Percentiles rank a stretch among this genome's conserved stretches.
Conservation (phyloP, 139 green algal species). For the Ettlia oleoabundans region DNA sequence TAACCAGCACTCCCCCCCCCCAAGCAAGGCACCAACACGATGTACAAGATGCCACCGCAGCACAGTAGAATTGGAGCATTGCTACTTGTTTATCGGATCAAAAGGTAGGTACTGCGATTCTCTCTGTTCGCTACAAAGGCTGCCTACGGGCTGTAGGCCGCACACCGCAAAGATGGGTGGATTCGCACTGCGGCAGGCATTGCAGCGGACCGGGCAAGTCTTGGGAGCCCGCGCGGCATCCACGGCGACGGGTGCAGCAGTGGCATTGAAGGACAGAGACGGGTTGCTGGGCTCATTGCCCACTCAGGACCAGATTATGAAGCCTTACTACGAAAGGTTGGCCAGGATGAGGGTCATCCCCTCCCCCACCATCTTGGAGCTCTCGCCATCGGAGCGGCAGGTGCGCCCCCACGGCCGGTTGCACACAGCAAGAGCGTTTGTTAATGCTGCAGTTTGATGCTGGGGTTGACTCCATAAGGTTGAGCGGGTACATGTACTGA, state of each 20-base stretch:
- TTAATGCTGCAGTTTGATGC: not conserved
- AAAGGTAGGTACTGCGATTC: too few relatives aligned
- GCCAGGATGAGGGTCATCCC: not conserved
- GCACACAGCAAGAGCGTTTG: not conserved
- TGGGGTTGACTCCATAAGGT: not conserved
- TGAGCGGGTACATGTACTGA: too few relatives aligned
- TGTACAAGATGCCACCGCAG: too few relatives aligned
- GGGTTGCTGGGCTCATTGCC: not conserved
- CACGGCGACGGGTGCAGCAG: slow-evolving; percentile 8
- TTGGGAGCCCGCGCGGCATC: not conserved
- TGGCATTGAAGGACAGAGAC: too few relatives aligned
- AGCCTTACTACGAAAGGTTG: slow-evolving; percentile 10
- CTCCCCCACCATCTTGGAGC: not conserved
- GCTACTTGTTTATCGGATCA: too few relatives aligned
- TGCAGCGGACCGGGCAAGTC: too few relatives aligned
- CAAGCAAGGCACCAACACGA: too few relatives aligned
- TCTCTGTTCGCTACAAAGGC: too few relatives aligned
- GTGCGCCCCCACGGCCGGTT: too few relatives aligned
- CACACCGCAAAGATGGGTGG: not conserved
- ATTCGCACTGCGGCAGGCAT: not conserved
- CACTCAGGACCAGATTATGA: not conserved
- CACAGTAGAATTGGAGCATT: too few relatives aligned
- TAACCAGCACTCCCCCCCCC: too few relatives aligned
- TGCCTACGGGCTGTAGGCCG: too few relatives aligned
- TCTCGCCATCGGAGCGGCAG: not conserved